Evolutionary conservation across 805 yeast genomes (phyloP).

Genomic region (Ogataea pilisensis): DNA sequence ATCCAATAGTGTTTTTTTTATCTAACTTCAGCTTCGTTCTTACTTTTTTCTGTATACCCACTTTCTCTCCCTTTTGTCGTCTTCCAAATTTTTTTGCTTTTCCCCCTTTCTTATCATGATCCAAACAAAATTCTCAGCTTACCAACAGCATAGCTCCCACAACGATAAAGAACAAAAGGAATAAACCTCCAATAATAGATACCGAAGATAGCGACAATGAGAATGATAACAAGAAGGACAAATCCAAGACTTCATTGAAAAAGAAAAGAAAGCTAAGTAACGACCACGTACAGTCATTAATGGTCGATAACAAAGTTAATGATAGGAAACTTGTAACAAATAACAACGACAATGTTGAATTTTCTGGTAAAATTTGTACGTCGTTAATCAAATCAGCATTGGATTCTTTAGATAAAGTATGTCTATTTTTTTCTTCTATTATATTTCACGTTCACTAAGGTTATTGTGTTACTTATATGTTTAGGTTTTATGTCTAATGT

Average conservation of each 20-base stretch:
- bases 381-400: conserved; percentile 60
- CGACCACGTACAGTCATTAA: neutral
- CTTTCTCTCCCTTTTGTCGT: too few species aligned
- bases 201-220: neutral
- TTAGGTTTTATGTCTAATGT: too few species aligned
- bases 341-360: conserved; percentile 7
- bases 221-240: neutral
- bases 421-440: conserved; percentile 23
- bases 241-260: neutral
- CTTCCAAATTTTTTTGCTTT: neutral
- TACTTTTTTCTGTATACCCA: too few species aligned
- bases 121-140: conserved; percentile 3
- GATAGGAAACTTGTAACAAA: neutral
- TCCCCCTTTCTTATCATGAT: conserved; percentile 3
- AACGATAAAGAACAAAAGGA: neutral
- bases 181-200: neutral
- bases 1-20: too few species aligned
- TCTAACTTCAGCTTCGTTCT: too few species aligned
- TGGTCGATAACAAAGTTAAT: neutral
- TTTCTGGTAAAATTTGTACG: conserved; percentile 25
- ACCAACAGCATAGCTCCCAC: neutral
- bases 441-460: too few species aligned
- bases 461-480: too few species aligned
- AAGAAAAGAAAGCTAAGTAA: neutral
- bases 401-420: conserved; percentile 59